Evolutionary conservation across 805 yeast genomes (phyloP), one percentile per base, ranked within the genome.

Genomic region (Yarrowia phangngaensis): DNA sequence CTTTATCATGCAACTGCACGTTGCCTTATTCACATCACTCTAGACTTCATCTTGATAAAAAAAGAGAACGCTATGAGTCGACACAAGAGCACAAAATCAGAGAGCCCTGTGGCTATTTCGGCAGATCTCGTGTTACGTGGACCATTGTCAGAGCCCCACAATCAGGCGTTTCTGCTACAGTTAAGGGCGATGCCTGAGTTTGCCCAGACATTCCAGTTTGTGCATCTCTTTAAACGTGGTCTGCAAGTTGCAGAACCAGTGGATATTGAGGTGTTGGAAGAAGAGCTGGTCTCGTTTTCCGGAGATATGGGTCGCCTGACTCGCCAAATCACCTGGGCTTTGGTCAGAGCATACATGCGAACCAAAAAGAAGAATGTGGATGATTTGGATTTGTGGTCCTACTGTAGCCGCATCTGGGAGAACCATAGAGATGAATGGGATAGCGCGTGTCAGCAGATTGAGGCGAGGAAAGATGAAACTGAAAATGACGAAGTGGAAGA

Each of bases 401-500:
- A 28, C 31, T 6, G 13, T 14, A 8, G 6, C 16, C 8, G n/a
- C 14, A 6, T 28, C 14, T 28, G 31, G 31, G 31, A 28, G 16
- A 6, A n/a, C 16, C 6, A 29, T 30, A 23, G 48, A 20, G 7
- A 6, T 6, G 15, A n/a, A 19, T 17, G 49, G 14, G 34, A 31
- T 20, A 56, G 52, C 24, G 28, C 14, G 43, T 0, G 19, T 7
- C 4, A 16, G 33, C 9, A 16, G 8, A 8, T 15, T n/a, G n/a
- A n/a, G n/a, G n/a, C n/a, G 32, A 29, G 4, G 12, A 16, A 8
- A 4, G 43, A 30, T 23, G 51, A 35, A 26, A 36, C 32, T 16
- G 52, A 22, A 17, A 26, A 51, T 17, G 53, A 52, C 16, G 41
- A 22, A 28, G 36, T 38, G 4, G 52, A 50, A 11, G 53, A 30